Percentiles rank a stretch among this genome's conserved stretches.
These are phyloP conservation scores for Cutaneotrichosporon spelunceum DNA, from an alignment of 1,284 basidiomycete species.

Conservation along the genomic window DNA sequence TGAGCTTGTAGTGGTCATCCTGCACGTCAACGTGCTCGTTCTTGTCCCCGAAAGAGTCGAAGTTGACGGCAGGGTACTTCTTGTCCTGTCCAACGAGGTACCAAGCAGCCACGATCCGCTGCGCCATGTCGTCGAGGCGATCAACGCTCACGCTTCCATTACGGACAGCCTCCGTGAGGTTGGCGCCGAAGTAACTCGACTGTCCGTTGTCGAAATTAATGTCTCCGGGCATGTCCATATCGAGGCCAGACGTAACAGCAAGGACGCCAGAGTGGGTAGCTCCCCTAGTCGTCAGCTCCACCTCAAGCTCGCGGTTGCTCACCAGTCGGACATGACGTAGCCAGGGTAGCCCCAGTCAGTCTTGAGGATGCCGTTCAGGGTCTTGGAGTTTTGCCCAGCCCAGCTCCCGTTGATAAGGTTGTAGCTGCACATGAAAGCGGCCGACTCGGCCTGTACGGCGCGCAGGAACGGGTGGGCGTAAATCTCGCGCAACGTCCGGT, in stretches of 20 bases:
- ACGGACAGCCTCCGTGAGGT: slow-evolving; percentile 27
- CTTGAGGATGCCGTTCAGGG: slow-evolving; percentile 68
- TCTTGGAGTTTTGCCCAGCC: slow-evolving; percentile 62
- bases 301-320: slow-evolving; percentile 25
- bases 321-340: slow-evolving; percentile 17
- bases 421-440: slow-evolving; percentile 71
- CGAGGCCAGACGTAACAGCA: slow-evolving; percentile 26
- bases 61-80: slow-evolving; percentile 25
- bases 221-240: slow-evolving; percentile 55
- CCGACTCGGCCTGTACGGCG: slow-evolving; percentile 66
- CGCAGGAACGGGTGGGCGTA: slow-evolving; percentile 57
- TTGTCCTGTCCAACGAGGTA: slow-evolving; percentile 38
- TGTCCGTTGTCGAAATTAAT: slow-evolving; percentile 16
- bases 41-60: slow-evolving; percentile 28
- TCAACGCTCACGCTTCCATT: slow-evolving; percentile 30
- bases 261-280: slow-evolving; percentile 18
- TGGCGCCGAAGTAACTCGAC: slow-evolving; percentile 21
- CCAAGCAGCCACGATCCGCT: slow-evolving; percentile 34
- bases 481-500: slow-evolving; percentile 30
- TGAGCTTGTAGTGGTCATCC: slow-evolving; percentile 61
- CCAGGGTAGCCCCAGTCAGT: slow-evolving; percentile 63
- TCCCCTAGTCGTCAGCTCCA: slow-evolving; percentile 39
- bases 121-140: slow-evolving; percentile 39
- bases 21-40: slow-evolving; percentile 68
- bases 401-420: slow-evolving; percentile 62